These are phyloP conservation scores for Sphaerosporella brunnea DNA, from an alignment of 495 filamentous ascomycete genomes.

Conservation along the genomic window DNA sequence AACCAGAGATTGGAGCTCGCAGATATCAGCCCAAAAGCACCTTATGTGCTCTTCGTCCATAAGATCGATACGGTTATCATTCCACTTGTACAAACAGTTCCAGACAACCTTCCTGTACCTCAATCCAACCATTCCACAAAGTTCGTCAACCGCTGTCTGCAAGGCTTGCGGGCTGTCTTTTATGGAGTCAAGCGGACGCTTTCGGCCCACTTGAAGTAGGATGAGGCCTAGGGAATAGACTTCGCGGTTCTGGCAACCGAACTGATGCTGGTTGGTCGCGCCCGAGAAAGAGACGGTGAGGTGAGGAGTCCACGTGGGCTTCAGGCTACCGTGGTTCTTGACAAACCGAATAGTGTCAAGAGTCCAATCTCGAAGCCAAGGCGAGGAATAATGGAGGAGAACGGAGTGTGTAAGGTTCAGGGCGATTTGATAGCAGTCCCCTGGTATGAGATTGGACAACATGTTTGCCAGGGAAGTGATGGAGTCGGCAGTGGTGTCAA, in stretches of 20 bases:
- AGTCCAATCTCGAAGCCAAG: slow-evolving; percentile 8
- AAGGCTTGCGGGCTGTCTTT: not conserved
- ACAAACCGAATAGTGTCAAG: slow-evolving; percentile 9
- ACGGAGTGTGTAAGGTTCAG: slow-evolving; percentile 9
- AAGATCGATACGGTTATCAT: slow-evolving; percentile 8
- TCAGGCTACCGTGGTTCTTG: not conserved
- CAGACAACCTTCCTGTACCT: slow-evolving; percentile 4
- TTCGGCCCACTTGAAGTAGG: slow-evolving; percentile 8
- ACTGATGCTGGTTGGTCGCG: not conserved
- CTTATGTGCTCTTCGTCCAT: slow-evolving; percentile 6
- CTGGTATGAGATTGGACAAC: not conserved
- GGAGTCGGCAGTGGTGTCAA: not conserved
- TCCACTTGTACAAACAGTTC: slow-evolving; percentile 8
- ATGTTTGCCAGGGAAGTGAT: not conserved
- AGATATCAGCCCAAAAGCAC: slow-evolving; percentile 6
- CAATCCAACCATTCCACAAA: slow-evolving; percentile 3
- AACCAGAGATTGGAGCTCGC: slow-evolving; percentile 1
- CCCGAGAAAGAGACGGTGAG: not conserved
- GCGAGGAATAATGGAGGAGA: slow-evolving; percentile 8
- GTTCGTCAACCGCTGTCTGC: not conserved
- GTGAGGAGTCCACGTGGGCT: slow-evolving; percentile 7
- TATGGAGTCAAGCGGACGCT: not conserved
- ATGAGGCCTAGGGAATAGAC: slow-evolving; percentile 8
- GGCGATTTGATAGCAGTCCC: slow-evolving; percentile 8
- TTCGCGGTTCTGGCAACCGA: slow-evolving; percentile 4